A percentile compares a stretch with the other conserved stretches of the same genome.
Evolutionary conservation across 2,329 filamentous ascomycete species (phyloP).

Genomic region (Colletotrichum musicola): DNA sequence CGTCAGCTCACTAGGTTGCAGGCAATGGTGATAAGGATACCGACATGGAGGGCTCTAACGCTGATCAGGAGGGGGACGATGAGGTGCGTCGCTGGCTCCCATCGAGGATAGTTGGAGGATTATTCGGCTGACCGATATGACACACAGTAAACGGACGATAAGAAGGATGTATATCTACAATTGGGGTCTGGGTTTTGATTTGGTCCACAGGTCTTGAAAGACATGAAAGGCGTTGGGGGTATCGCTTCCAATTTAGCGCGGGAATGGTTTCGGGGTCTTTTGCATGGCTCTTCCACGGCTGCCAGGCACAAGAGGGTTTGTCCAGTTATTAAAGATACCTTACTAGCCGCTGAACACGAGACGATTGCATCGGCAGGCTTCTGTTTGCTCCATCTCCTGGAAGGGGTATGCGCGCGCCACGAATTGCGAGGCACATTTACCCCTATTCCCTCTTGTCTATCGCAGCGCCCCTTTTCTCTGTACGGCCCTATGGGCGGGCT

Average conservation of each 20-base stretch:
- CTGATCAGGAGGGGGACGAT: conserved; percentile 16
- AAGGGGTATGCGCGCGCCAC: no score
- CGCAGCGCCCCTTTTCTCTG: not conserved
- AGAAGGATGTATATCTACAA: conserved; percentile 21
- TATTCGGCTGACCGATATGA: conserved; percentile 33
- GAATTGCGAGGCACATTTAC: no score
- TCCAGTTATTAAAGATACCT: conserved; percentile 19
- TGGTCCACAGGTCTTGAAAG: conserved; percentile 6
- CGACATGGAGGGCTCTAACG: conserved; percentile 18
- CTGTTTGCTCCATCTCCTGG: no score
- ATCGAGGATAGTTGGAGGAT: conserved; percentile 24
- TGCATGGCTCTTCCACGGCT: not conserved
- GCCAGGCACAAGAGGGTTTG: conserved; percentile 1
- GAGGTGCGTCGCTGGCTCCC: conserved; percentile 34
- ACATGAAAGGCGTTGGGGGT: conserved; percentile 7
- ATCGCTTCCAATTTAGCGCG: conserved; percentile 22
- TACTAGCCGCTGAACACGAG: conserved; percentile 27
- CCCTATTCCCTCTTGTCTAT: not conserved
- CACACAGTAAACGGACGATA: conserved; percentile 27
- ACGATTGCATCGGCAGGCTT: not conserved
- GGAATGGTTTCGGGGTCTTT: conserved; percentile 18
- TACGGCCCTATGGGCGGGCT: no score
- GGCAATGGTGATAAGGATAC: conserved; percentile 14
- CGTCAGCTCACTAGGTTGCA: conserved; percentile 25
- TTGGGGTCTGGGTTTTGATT: conserved; percentile 7